Base-by-base conservation (phyloP, 805 yeast genomes). In the Yamadazyma paraphyllophila region DNA sequence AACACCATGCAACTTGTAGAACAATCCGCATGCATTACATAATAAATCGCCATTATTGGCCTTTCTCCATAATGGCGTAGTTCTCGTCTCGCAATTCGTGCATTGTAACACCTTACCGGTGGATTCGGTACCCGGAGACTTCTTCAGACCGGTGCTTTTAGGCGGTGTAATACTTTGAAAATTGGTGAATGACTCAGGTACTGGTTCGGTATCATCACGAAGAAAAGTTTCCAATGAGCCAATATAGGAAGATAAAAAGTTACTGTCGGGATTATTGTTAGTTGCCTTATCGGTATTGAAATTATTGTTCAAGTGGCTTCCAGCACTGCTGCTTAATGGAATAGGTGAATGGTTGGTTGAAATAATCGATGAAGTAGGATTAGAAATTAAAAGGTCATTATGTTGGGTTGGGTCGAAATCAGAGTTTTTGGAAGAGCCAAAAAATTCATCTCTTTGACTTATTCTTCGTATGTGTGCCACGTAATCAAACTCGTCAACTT, bases 11-110 rank as follows among this genome's bases (percentile, higher is more conserved):
- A 72, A 56, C 51, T 72, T 72, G 51, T 68, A 70, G 49, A 71
- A 72, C 33, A 72, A 61, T 7, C 77, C 77, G 48, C 77, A 72
- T 1, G 76, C 77, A 51, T 72, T 72, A 49, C 77, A 72, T 25
- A 72, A 58, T 36, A 71, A 60, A 41, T 69, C 74, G 6, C 77
- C 77, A 36, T 63, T 61, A 50, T 62, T 65, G 9, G 74, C 60
- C 47, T 66, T 70, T 34, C 77, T 58, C 77, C 77, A 72, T 16
- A 72, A 53, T 9, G 77, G 77, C 1, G 77, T 71, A 4, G 77
- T 71, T 47, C 58, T 63, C 5, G 77, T 71, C 34, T 67, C 66
- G 50, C 77, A 72, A 55, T 72, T 71, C 15, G 71, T 55, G 47
- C 77, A 72, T 46, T 65, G 73, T 15, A 67, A 53, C 2, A 55